phyloP scores from a whole-genome alignment of 2,329 filamentous ascomycete genomes.

The Xylogone sp. region DNA sequence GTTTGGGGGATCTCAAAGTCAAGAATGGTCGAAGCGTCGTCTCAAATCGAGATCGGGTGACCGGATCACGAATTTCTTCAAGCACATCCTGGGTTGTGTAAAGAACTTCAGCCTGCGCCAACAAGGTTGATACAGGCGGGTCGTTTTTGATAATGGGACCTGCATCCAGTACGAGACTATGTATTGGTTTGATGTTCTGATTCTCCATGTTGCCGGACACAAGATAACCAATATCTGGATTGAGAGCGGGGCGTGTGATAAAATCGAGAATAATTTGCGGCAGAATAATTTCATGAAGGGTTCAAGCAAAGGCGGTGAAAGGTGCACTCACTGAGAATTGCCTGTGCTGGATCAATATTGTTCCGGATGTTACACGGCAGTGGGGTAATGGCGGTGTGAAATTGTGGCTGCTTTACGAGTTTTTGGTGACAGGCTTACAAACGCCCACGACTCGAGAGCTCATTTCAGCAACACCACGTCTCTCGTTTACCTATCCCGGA shows the following conservation, averaged over 20 bases:
- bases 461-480: not conserved
- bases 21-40: slow-evolving; percentile 84
- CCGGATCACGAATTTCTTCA: slow-evolving; percentile 80
- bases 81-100: slow-evolving; percentile 84
- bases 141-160: slow-evolving; percentile 94
- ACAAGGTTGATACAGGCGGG: slow-evolving; percentile 75
- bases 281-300: not conserved
- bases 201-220: not conserved
- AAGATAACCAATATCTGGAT: not conserved
- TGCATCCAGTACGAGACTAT: slow-evolving; percentile 84
- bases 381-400: too few species aligned
- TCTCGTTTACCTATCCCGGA: too few species aligned
- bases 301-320: not conserved
- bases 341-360: not conserved
- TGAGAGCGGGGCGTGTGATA: not conserved
- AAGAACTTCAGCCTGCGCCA: slow-evolving; percentile 71
- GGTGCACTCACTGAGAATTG: not conserved
- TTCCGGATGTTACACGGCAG: too few species aligned
- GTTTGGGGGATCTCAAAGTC: slow-evolving; percentile 67
- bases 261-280: not conserved
- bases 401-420: too few species aligned
- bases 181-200: slow-evolving; percentile 57
- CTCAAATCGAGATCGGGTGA: slow-evolving; percentile 75
- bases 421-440: too few species aligned
- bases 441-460: not conserved